These are phyloP conservation scores for Pestalotiopsis sp. DNA, from an alignment of 2,329 filamentous ascomycete genomes.

Conservation along the genomic window DNA sequence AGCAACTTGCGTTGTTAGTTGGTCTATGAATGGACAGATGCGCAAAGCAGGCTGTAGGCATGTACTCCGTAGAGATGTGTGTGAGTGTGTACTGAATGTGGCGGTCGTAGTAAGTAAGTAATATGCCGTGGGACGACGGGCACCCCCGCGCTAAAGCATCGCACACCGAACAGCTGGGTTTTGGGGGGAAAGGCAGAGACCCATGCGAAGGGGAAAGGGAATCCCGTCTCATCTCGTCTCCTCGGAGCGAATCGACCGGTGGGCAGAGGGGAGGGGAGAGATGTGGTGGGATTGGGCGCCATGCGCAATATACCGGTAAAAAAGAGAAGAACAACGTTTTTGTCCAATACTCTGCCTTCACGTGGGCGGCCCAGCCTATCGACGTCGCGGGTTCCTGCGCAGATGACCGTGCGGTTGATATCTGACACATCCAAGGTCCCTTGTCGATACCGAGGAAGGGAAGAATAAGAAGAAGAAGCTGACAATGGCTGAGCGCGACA, in stretches of 20 bases:
- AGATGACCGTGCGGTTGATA: slow-evolving; percentile 30
- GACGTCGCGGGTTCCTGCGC: slow-evolving; percentile 37
- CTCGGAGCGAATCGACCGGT: neutral
- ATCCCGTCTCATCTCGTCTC: neutral
- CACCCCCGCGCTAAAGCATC: slow-evolving; percentile 7
- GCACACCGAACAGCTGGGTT: slow-evolving; percentile 10
- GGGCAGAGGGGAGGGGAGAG: neutral
- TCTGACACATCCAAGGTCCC: slow-evolving; percentile 1
- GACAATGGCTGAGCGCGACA: neutral
- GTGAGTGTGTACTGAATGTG: neutral
- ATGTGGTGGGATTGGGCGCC: neutral
- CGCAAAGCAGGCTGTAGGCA: too few species aligned
- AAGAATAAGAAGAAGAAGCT: neutral
- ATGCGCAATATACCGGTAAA: neutral
- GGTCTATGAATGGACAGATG: too few species aligned
- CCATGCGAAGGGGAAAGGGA: neutral
- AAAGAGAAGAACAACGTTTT: neutral
- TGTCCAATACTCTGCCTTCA: slow-evolving; percentile 4
- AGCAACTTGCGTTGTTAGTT: neutral
- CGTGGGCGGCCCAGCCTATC: slow-evolving; percentile 27
- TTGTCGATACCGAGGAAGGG: neutral
- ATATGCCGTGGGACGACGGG: neutral
- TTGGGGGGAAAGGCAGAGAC: neutral
- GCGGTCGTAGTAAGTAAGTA: neutral
- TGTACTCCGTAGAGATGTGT: neutral